A percentile compares a stretch with the other conserved stretches of the same genome.
These are phyloP conservation scores for Gaertneriomyces semiglobifer DNA, from an alignment of 192 early-diverging fungal genomes.

Conservation along the genomic window DNA sequence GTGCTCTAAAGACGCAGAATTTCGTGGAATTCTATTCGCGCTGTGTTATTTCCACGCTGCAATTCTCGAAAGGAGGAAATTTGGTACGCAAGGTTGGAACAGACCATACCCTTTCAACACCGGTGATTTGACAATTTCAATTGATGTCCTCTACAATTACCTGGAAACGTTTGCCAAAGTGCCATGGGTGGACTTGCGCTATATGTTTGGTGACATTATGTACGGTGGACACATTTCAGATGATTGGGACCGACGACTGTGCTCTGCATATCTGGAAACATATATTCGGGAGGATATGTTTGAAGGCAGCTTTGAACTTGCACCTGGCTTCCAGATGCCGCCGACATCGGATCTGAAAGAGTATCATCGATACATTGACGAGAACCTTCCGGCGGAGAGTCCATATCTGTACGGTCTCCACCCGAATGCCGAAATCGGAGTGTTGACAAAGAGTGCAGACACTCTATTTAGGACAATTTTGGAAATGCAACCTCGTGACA, in stretches of 20 bases:
- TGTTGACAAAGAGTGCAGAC: constrained; percentile 60
- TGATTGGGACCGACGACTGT: constrained; percentile 61
- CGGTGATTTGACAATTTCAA: constrained; percentile 60
- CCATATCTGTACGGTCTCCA: constrained; percentile 64
- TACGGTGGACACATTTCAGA: constrained; percentile 71
- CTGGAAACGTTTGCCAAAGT: constrained; percentile 61
- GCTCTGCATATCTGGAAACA: constrained; percentile 59
- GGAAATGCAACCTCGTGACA: constrained; percentile 63
- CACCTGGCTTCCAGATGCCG: constrained; percentile 56
- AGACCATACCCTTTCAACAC: constrained; percentile 62
- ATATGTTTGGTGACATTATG: constrained; percentile 69
- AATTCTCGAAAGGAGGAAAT: constrained; percentile 60
- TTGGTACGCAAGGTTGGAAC: constrained; percentile 68
- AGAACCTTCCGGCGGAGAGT: constrained; percentile 58
- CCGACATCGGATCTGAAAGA: constrained; percentile 63
- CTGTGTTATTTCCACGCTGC: constrained; percentile 68
- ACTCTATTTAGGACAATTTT: constrained; percentile 65
- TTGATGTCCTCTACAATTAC: constrained; percentile 62
- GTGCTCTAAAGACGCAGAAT: constrained; percentile 66
- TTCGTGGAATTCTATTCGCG: constrained; percentile 56
- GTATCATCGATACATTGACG: constrained; percentile 65
- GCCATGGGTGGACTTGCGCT: constrained; percentile 62
- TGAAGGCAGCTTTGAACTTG: constrained; percentile 62
- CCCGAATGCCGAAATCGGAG: constrained; percentile 67
- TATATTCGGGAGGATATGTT: constrained; percentile 61